Percentiles rank a stretch among this genome's conserved stretches.
phyloP scores from a whole-genome alignment of 164 flowering plant genomes.

The Vitis riparia region DNA sequence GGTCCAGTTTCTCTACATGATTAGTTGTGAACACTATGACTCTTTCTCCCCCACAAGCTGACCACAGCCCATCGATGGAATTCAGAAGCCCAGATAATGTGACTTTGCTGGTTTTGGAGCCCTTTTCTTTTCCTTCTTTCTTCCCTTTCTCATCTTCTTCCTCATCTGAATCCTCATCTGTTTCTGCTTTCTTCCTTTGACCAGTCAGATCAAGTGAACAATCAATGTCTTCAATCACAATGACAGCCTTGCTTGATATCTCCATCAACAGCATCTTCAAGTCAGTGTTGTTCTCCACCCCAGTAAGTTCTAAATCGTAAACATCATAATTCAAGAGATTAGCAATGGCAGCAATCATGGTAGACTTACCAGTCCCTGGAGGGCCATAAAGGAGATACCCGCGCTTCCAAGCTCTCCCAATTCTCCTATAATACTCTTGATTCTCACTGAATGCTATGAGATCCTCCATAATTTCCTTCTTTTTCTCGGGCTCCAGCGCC shows the following conservation, averaged over 20 bases:
- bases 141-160: constrained; percentile 1
- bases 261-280: constrained; percentile 40
- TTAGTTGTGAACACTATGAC: constrained; percentile 43
- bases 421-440: constrained; percentile 37
- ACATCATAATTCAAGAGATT: constrained; percentile 42
- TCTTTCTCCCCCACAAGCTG: constrained; percentile 36
- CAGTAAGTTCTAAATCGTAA: constrained; percentile 48
- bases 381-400: constrained; percentile 56
- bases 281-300: constrained; percentile 41
- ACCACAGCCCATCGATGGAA: constrained; percentile 36
- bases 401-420: constrained; percentile 56
- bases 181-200: constrained; percentile 23
- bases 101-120: constrained; percentile 16
- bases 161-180: constrained; percentile 4
- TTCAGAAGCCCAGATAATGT: constrained; percentile 33
- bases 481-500: constrained; percentile 49
- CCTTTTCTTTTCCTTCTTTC: constrained; percentile 5
- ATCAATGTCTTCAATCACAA: constrained; percentile 53
- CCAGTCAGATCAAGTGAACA: constrained; percentile 49
- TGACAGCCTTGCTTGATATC: constrained; percentile 35
- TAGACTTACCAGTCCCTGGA: constrained; percentile 53
- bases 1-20: constrained; percentile 43
- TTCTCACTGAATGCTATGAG: constrained; percentile 29
- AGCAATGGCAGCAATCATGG: constrained; percentile 63
- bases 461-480: constrained; percentile 44